phyloP scores from a whole-genome alignment of 2,329 filamentous ascomycete species.

The Malbranchea zuffiana region DNA sequence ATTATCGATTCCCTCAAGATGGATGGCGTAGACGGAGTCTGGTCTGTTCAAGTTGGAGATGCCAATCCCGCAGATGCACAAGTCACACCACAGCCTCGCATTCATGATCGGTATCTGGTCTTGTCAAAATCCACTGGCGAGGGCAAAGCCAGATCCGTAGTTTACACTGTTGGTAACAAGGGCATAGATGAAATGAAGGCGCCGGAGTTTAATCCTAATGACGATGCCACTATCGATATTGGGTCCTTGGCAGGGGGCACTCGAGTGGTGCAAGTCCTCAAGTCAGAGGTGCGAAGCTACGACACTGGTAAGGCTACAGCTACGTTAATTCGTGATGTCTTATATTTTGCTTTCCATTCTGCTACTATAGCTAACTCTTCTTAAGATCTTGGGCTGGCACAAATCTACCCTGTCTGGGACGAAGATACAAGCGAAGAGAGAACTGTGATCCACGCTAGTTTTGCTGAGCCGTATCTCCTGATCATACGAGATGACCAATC shows the following conservation, averaged over 20 bases:
- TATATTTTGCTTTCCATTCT: neutral
- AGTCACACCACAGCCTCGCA: conserved; percentile 38
- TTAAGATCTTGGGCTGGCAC: conserved; percentile 69
- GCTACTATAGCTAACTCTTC: neutral
- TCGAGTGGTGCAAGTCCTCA: conserved; percentile 77
- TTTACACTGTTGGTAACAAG: conserved; percentile 63
- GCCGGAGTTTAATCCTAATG: conserved; percentile 84
- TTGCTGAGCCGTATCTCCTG: conserved; percentile 75
- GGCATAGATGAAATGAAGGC: conserved; percentile 65
- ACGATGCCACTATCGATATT: conserved; percentile 76
- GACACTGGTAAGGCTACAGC: conserved; percentile 62
- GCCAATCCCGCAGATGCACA: conserved; percentile 39
- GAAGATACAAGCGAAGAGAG: conserved; percentile 75
- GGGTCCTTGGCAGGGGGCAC: conserved; percentile 70
- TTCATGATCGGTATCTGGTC: conserved; percentile 72
- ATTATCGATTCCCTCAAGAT: conserved; percentile 61
- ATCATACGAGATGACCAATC: conserved; percentile 76
- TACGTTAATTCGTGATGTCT: neutral
- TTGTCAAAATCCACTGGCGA: conserved; percentile 57
- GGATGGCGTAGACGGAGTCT: conserved; percentile 62
- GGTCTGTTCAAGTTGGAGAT: conserved; percentile 56
- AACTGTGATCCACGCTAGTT: conserved; percentile 66
- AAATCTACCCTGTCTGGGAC: conserved; percentile 87
- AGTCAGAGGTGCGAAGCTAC: conserved; percentile 79
- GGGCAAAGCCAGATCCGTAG: conserved; percentile 64